These are phyloP conservation scores for Ambrosiella cleistominuta DNA, from an alignment of 2,329 filamentous ascomycete genomes.

Conservation along the genomic window DNA sequence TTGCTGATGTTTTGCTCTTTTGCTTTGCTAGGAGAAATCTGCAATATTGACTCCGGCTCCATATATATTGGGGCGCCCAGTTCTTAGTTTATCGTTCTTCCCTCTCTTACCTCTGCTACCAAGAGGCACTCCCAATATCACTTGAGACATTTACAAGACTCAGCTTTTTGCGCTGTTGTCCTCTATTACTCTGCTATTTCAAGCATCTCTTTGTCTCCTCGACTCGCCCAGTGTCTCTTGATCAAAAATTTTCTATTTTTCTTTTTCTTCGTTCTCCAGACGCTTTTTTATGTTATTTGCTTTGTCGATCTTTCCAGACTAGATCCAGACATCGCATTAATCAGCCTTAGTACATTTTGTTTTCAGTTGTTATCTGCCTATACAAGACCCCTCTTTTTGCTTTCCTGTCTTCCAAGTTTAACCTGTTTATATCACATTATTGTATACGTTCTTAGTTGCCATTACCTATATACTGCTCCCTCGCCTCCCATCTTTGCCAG, in stretches of 20 bases:
- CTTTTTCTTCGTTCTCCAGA: background rate
- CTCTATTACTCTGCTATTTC: background rate
- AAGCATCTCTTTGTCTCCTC: slow-evolving; percentile 1
- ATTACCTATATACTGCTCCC: background rate
- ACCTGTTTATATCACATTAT: background rate
- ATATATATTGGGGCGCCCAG: slow-evolving; percentile 5
- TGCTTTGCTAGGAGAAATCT: background rate
- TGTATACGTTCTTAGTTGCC: background rate
- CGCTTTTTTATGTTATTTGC: background rate
- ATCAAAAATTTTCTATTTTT: background rate
- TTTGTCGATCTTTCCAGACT: slow-evolving; percentile 2
- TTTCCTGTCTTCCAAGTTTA: background rate
- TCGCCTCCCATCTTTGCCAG: background rate
- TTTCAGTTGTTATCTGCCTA: too few relatives aligned
- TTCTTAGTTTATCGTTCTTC: background rate
- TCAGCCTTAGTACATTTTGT: background rate
- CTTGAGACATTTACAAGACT: background rate
- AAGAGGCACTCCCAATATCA: slow-evolving; percentile 5
- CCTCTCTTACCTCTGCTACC: background rate
- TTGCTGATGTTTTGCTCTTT: background rate
- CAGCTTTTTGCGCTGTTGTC: background rate
- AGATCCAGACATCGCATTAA: background rate
- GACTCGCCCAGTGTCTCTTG: slow-evolving; percentile 1
- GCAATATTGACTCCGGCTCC: background rate
- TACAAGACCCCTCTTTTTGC: too few relatives aligned